Conservation (phyloP, 2,329 filamentous ascomycete species). For the Stachybotrys chlorohalonatus region DNA sequence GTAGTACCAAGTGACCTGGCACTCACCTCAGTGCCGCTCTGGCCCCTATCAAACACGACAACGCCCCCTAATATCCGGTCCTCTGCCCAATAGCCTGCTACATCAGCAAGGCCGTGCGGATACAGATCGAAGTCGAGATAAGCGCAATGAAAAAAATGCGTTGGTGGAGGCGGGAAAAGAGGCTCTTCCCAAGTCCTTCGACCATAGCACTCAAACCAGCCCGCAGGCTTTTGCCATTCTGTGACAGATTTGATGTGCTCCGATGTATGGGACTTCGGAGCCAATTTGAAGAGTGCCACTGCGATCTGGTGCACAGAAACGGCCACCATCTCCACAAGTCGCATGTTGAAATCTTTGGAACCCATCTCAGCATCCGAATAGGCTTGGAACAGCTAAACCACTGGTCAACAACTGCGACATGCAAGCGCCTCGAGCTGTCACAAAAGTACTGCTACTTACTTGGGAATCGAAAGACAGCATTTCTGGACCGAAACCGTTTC, state of each 20-base stretch:
- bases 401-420: not conserved
- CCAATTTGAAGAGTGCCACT: constrained; percentile 2
- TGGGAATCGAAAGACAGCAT: not conserved
- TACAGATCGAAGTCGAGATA: constrained; percentile 14
- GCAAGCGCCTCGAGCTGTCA: not conserved
- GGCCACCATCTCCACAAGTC: constrained; percentile 4
- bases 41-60: constrained; percentile 16
- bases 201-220: not conserved
- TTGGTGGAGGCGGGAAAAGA: not conserved
- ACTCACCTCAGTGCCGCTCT: constrained; percentile 4
- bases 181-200: not conserved
- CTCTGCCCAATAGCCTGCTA: constrained; percentile 19
- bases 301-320: constrained; percentile 2
- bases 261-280: constrained; percentile 1
- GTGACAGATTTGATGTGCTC: constrained; percentile 1
- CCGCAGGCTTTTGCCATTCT: not conserved
- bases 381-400: not conserved
- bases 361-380: not conserved
- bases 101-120: constrained; percentile 9
- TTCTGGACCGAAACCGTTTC: not conserved
- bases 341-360: constrained; percentile 1
- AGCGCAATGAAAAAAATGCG: not conserved
- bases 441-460: not conserved
- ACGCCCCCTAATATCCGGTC: constrained; percentile 18
- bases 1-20: no score